Percentiles rank a stretch among this genome's conserved stretches.
Evolutionary conservation across 768 basidiomycete species (phyloP).

Genomic region (Paxillus rubicundulus): DNA sequence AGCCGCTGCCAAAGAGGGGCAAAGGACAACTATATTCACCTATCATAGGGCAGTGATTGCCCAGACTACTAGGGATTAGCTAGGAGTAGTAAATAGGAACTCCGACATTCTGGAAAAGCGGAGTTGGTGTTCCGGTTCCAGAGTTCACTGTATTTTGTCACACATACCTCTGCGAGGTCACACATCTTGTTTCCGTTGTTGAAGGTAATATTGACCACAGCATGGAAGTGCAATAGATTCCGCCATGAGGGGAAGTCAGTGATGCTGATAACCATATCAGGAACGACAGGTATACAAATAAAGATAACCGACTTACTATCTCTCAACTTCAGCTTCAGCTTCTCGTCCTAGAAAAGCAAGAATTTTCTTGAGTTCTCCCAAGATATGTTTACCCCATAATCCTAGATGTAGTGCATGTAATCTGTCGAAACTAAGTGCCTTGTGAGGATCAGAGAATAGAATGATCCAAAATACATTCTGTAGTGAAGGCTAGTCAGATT

Average conservation of each 20-base stretch:
- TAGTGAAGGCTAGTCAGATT: neutral
- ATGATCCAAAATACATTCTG: slow-evolving; percentile 44
- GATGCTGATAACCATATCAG: slow-evolving; percentile 20
- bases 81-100: too few species aligned
- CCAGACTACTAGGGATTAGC: too few species aligned
- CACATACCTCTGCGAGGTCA: slow-evolving; percentile 36
- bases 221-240: slow-evolving; percentile 32
- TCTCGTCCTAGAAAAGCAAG: slow-evolving; percentile 13
- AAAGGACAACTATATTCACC: too few species aligned
- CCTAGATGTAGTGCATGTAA: slow-evolving; percentile 38
- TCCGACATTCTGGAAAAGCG: too few species aligned
- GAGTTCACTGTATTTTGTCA: too few species aligned
- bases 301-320: slow-evolving; percentile 22
- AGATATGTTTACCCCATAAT: slow-evolving; percentile 34
- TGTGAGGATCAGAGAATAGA: slow-evolving; percentile 32
- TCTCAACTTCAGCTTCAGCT: slow-evolving; percentile 7
- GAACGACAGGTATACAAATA: neutral
- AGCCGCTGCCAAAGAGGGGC: too few species aligned
- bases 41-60: too few species aligned
- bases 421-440: slow-evolving; percentile 37
- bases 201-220: slow-evolving; percentile 27
- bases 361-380: slow-evolving; percentile 21
- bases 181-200: slow-evolving; percentile 35
- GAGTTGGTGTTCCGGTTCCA: too few species aligned
- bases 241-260: slow-evolving; percentile 32